Percentiles rank a stretch among this genome's conserved stretches.
Evolutionary conservation across 1,139 yeast genomes (phyloP).

Genomic region (Blastobotrys ciferrii): DNA sequence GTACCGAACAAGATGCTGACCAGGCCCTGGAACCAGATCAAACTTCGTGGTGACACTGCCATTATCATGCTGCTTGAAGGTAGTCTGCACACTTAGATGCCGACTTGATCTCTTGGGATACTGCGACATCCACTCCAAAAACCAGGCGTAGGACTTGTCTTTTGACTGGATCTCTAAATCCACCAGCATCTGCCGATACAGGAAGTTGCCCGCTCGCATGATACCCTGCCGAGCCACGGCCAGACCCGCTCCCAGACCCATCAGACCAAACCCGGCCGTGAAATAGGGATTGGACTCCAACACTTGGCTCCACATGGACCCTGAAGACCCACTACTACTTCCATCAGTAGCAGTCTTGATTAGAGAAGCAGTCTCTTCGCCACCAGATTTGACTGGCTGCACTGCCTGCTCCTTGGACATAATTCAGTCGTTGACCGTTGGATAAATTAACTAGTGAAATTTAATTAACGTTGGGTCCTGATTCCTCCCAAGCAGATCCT

Average conservation of each 20-base stretch:
- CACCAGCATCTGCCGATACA: conserved; percentile 81
- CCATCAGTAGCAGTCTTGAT: not conserved
- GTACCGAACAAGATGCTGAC: conserved; percentile 82
- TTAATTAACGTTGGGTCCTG: no score
- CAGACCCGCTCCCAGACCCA: conserved; percentile 85
- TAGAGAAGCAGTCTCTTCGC: not conserved
- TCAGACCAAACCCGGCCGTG: conserved; percentile 94
- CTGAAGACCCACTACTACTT: not conserved
- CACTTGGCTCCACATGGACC: conserved; percentile 39
- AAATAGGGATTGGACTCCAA: conserved; percentile 82
- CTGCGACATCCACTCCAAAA: conserved; percentile 93
- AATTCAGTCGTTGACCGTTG: no score
- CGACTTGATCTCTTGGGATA: conserved; percentile 66
- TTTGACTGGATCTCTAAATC: conserved; percentile 92
- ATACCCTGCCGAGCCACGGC: conserved; percentile 76
- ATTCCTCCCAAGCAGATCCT: no score
- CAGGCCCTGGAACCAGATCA: conserved; percentile 97
- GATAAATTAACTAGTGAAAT: no score
- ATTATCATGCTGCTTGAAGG: conserved; percentile 83
- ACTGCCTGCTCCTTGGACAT: no score
- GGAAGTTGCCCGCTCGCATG: conserved; percentile 58
- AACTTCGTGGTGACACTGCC: conserved; percentile 88
- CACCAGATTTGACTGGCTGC: not conserved
- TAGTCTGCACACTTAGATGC: conserved; percentile 88
- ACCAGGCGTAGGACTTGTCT: conserved; percentile 94